phyloP scores from a whole-genome alignment of 2,329 filamentous ascomycete species.

The Fusarium liriodendri region DNA sequence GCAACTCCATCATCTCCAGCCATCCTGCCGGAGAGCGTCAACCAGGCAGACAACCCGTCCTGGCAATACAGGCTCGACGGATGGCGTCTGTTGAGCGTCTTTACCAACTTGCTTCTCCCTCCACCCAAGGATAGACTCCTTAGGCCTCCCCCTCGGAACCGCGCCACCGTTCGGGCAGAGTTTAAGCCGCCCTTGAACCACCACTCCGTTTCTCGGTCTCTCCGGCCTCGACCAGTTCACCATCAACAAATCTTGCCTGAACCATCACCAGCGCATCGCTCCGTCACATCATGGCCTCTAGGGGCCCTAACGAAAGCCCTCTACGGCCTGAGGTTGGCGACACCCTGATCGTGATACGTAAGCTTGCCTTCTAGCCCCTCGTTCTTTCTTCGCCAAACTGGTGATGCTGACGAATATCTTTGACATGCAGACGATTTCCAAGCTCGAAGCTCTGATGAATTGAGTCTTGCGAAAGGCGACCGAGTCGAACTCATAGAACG shows the following conservation, averaged over 20 bases:
- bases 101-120: constrained; percentile 24
- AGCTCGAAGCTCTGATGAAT: constrained; percentile 91
- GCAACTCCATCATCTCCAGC: constrained; percentile 43
- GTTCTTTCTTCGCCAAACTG: constrained; percentile 10
- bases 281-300: constrained; percentile 56
- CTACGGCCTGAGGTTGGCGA: constrained; percentile 72
- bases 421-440: constrained; percentile 81
- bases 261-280: constrained; percentile 31
- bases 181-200: constrained; percentile 38
- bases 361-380: constrained; percentile 52
- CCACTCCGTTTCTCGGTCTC: constrained; percentile 32
- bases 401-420: constrained; percentile 23
- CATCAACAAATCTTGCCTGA: constrained; percentile 27
- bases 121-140: constrained; percentile 13
- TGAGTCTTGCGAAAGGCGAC: constrained; percentile 87
- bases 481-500: constrained; percentile 85
- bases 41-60: constrained; percentile 30
- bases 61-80: constrained; percentile 39
- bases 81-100: constrained; percentile 32
- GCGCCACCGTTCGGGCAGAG: constrained; percentile 33
- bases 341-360: constrained; percentile 78
- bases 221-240: constrained; percentile 32
- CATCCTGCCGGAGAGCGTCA: constrained; percentile 32
- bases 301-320: constrained; percentile 49
- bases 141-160: constrained; percentile 24